phyloP scores from a whole-genome alignment of 192 early-diverging fungal species.

The Phycomyces nitens region DNA sequence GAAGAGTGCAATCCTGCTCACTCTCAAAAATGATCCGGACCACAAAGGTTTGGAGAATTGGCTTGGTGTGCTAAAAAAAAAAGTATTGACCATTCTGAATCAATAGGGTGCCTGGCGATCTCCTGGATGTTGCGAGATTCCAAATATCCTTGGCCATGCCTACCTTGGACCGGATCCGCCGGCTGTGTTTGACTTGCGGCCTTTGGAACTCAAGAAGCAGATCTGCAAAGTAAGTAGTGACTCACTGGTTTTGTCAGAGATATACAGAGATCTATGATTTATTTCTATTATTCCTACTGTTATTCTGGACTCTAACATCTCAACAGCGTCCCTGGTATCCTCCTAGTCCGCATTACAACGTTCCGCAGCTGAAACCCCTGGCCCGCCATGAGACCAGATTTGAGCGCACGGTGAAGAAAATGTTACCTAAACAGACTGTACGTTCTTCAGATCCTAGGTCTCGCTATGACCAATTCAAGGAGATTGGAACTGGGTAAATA shows the following conservation, averaged over 20 bases:
- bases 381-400: slow-evolving; percentile 35
- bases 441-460: slow-evolving; percentile 20
- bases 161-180: slow-evolving; percentile 34
- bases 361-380: slow-evolving; percentile 33
- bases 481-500: slow-evolving; percentile 31
- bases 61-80: not conserved
- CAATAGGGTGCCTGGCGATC: slow-evolving; percentile 32
- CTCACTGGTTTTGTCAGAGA: too few species aligned
- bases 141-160: slow-evolving; percentile 34
- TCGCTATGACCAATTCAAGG: slow-evolving; percentile 31
- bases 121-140: slow-evolving; percentile 28
- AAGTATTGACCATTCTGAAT: not conserved
- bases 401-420: slow-evolving; percentile 27
- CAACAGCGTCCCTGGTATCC: slow-evolving; percentile 37
- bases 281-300: too few species aligned
- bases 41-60: not conserved
- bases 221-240: slow-evolving; percentile 24
- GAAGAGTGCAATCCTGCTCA: not conserved
- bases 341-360: slow-evolving; percentile 28
- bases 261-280: too few species aligned
- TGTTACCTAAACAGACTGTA: slow-evolving; percentile 22
- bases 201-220: slow-evolving; percentile 26
- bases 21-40: not conserved
- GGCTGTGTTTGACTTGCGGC: slow-evolving; percentile 25
- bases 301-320: too few species aligned